phyloP scores from a whole-genome alignment of 2,329 filamentous ascomycete genomes.

The Chrysosporium queenslandicum region DNA sequence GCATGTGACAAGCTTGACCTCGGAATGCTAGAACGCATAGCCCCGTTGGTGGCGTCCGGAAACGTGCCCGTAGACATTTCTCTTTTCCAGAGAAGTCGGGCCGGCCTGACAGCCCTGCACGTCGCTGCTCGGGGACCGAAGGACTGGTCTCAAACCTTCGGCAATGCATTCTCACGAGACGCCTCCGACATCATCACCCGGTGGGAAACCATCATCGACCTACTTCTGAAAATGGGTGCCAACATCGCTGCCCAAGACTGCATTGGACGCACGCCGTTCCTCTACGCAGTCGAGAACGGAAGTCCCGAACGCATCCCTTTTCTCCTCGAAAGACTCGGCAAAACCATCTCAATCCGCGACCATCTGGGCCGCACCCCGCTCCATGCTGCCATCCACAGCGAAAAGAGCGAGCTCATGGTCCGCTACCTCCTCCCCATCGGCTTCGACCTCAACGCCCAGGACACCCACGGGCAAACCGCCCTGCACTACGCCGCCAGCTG shows the following conservation, averaged over 20 bases:
- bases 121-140: conserved; percentile 7
- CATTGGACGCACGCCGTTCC: conserved; percentile 30
- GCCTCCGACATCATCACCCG: not conserved
- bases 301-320: conserved; percentile 18
- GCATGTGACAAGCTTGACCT: conserved; percentile 6
- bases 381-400: conserved; percentile 3
- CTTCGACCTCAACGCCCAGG: conserved; percentile 7
- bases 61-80: not conserved
- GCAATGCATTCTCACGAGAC: not conserved
- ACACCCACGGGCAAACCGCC: conserved; percentile 3
- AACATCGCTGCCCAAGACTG: conserved; percentile 29
- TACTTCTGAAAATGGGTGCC: conserved; percentile 24
- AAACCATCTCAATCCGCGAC: conserved; percentile 1
- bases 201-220: conserved; percentile 6
- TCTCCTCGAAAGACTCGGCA: conserved; percentile 1
- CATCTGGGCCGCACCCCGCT: conserved; percentile 4
- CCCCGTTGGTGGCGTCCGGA: not conserved
- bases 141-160: not conserved
- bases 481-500: conserved; percentile 8
- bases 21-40: not conserved
- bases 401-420: conserved; percentile 7
- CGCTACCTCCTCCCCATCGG: conserved; percentile 1
- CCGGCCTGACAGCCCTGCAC: not conserved
- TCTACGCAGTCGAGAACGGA: conserved; percentile 32
- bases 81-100: not conserved